A percentile compares a stretch with the other conserved stretches of the same genome.
phyloP scores from a whole-genome alignment of 2,329 filamentous ascomycete genomes.

The Nemania bipapillata region DNA sequence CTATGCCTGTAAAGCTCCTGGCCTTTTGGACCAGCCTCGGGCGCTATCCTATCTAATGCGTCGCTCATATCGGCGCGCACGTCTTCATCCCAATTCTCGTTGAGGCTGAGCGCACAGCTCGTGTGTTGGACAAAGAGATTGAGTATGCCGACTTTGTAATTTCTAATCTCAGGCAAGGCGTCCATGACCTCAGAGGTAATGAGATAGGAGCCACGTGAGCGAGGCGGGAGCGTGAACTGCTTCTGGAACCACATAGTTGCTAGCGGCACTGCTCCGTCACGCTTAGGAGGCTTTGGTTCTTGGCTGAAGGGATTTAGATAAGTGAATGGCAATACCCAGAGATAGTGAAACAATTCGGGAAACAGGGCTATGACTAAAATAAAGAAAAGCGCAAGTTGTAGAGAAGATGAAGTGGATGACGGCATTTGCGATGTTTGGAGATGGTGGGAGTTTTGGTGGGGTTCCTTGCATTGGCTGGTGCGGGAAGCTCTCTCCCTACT shows the following conservation, averaged over 20 bases:
- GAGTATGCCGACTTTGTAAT: slow-evolving; percentile 86
- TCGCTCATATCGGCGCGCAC: slow-evolving; percentile 95
- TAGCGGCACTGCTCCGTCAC: slow-evolving; percentile 35
- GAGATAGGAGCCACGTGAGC: slow-evolving; percentile 86
- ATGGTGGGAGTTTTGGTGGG: slow-evolving; percentile 44
- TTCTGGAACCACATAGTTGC: slow-evolving; percentile 83
- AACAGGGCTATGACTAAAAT: slow-evolving; percentile 64
- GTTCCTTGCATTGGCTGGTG: slow-evolving; percentile 36
- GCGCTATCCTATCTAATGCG: slow-evolving; percentile 88
- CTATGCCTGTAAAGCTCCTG: slow-evolving; percentile 83
- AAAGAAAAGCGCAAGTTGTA: slow-evolving; percentile 58
- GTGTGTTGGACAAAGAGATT: slow-evolving; percentile 97
- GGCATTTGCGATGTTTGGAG: slow-evolving; percentile 52
- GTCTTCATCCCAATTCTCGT: slow-evolving; percentile 88
- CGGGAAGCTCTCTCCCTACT: slow-evolving; percentile 8
- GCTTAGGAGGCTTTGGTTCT: slow-evolving; percentile 8
- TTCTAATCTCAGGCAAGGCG: slow-evolving; percentile 79
- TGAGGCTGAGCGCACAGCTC: slow-evolving; percentile 86
- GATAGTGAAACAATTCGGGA: slow-evolving; percentile 63
- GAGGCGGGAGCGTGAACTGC: slow-evolving; percentile 79
- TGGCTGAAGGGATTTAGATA: slow-evolving; percentile 49
- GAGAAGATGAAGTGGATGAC: slow-evolving; percentile 54
- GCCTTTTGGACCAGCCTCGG: slow-evolving; percentile 77
- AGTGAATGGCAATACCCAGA: slow-evolving; percentile 62
- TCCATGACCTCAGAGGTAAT: slow-evolving; percentile 79